Evolutionary conservation across 768 basidiomycete species (phyloP).

Genomic region (Suillus clintonianus): DNA sequence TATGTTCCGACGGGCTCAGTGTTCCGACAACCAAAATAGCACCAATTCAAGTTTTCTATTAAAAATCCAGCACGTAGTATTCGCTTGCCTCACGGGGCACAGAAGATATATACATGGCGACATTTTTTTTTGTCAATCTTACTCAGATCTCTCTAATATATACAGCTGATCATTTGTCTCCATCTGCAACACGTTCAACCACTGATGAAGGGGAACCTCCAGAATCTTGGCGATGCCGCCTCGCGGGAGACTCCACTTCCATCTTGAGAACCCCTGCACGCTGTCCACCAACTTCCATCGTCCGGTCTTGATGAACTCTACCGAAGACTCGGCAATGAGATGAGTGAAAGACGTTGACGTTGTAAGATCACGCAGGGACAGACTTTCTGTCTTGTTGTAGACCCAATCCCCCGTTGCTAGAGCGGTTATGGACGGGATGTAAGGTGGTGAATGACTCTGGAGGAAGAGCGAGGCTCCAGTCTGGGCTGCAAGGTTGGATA

Average conservation of each 20-base stretch:
- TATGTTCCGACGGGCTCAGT: too few relatives aligned
- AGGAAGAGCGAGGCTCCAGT: slow-evolving; percentile 90
- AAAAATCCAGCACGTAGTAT: too few relatives aligned
- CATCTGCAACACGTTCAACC: slow-evolving; percentile 36
- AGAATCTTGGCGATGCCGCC: slow-evolving; percentile 14
- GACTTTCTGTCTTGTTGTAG: slow-evolving; percentile 83
- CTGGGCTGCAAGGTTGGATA: slow-evolving; percentile 85
- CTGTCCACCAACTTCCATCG: slow-evolving; percentile 47
- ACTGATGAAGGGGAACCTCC: slow-evolving; percentile 24
- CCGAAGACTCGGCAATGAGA: slow-evolving; percentile 53
- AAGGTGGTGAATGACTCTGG: slow-evolving; percentile 64
- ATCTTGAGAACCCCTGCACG: slow-evolving; percentile 48
- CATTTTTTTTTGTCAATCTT: neutral
- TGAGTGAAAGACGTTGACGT: slow-evolving; percentile 53
- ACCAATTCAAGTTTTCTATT: neutral
- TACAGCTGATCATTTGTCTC: slow-evolving; percentile 45
- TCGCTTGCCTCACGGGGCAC: neutral
- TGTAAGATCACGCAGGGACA: slow-evolving; percentile 45
- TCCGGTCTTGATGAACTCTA: slow-evolving; percentile 17
- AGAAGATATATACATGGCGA: neutral
- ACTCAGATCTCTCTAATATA: slow-evolving; percentile 43
- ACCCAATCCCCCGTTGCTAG: slow-evolving; percentile 44
- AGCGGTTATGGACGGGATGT: slow-evolving; percentile 25
- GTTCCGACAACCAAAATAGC: too few relatives aligned
- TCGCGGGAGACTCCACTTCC: slow-evolving; percentile 31